These are phyloP conservation scores for Fraxinus velutina DNA, from an alignment of 305 asterid species.

Conservation along the genomic window DNA sequence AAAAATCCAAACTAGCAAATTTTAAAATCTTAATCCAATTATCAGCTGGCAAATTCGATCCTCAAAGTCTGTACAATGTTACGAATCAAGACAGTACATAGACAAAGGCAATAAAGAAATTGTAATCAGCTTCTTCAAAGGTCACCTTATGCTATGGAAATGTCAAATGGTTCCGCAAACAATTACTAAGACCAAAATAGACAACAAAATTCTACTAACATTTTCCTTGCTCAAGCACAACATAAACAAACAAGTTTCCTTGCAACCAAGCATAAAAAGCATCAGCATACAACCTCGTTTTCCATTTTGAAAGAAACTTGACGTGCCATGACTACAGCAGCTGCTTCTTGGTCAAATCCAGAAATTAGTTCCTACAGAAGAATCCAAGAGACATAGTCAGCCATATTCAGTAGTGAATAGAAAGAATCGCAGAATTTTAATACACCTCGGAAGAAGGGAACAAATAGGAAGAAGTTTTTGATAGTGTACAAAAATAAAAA, in stretches of 20 bases:
- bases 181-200: constrained; percentile 10
- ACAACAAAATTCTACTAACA: not conserved
- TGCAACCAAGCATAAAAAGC: constrained; percentile 19
- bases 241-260: not conserved
- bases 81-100: not conserved
- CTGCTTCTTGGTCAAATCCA: constrained; percentile 99
- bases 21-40: not conserved
- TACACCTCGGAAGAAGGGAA: constrained; percentile 5
- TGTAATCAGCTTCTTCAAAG: constrained; percentile 8
- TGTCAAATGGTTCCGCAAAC: not conserved
- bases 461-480: not conserved
- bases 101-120: constrained; percentile 6
- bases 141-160: constrained; percentile 15
- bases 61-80: constrained; percentile 18
- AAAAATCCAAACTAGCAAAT: not conserved
- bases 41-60: not conserved
- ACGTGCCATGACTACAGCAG: constrained; percentile 93
- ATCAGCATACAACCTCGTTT: constrained; percentile 62
- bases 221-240: constrained; percentile 6
- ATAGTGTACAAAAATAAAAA: not conserved
- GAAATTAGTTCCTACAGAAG: constrained; percentile 73
- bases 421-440: not conserved
- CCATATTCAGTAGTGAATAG: constrained; percentile 7
- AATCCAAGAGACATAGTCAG: not conserved
- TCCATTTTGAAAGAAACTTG: constrained; percentile 97